Base-by-base conservation (phyloP, 2,329 filamentous ascomycete genomes). In the Tolypocladium album region DNA sequence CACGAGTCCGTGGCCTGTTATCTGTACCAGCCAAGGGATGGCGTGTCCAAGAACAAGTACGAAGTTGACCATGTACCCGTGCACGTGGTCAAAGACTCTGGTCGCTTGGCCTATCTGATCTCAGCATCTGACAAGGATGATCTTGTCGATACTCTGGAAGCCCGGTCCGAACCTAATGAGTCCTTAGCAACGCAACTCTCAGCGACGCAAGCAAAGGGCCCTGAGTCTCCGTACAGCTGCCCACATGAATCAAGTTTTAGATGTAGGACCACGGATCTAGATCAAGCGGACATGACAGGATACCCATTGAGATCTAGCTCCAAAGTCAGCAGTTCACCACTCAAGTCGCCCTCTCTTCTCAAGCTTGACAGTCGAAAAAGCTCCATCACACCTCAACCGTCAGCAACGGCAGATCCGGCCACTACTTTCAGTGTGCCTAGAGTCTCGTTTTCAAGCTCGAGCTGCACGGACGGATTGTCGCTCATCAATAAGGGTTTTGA, bases 381-480 rank as follows among this genome's bases (percentile, higher is more conserved):
- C 13, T 60, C 65, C 0, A 72, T 74, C 39, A 60, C 66, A 17
- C 64, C 67, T 6, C 66, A 65, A 11, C 62, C 63, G 22, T 64
- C 65, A 6, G 64, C 62, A 8, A 55, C 60, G 12, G 67, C 67
- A 20, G 71, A 72, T 50, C 69, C 72, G 53, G 69, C 70, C 5
- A 74, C 69, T 1, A 75, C 72, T 0, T 68, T 75, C 50, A 74
- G 65, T 60, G 27, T 70, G 31, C 71, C 73, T 7, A 65, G 62
- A 42, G 69, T 71, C 13, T 67, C 69, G 1, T 73, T 72, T 39
- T 61, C 72, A 8, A 65, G 61, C 15, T 59, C 67, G 9, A 64
- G 64, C 39, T 58, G 62, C 11, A 58, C 56, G 1, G 64, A 70
- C 56, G 64, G 64, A 43, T 64, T 66, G 34, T 59, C 66, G 4